Conservation (phyloP, 108 stramenopile species). For the Discostella stelligeroides region DNA sequence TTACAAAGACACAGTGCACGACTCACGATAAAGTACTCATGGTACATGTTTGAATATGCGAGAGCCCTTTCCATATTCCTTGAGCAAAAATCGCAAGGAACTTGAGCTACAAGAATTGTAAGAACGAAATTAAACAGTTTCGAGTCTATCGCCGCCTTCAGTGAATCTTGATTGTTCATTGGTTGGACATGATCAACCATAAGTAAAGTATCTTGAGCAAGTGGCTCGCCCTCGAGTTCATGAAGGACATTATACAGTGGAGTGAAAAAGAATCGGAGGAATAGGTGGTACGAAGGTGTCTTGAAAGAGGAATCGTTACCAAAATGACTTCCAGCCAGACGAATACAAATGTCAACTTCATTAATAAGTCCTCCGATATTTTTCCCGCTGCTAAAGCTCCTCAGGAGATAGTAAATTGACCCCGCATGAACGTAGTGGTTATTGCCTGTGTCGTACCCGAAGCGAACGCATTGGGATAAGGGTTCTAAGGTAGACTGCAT, state of each 20-base stretch:
- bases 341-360: conserved; percentile 11
- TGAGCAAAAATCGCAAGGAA: background rate
- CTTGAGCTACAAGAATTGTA: background rate
- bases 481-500: conserved; percentile 16
- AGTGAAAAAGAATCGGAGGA: conserved; percentile 9
- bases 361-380: conserved; percentile 1
- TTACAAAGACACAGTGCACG: too few species aligned
- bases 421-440: background rate
- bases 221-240: background rate
- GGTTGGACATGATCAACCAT: background rate
- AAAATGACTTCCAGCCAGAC: conserved; percentile 4
- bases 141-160: background rate
- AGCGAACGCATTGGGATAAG: conserved; percentile 4
- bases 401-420: background rate
- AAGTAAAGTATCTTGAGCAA: background rate
- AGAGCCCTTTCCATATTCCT: conserved; percentile 11
- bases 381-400: conserved; percentile 17
- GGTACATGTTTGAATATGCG: background rate
- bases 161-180: conserved; percentile 1
- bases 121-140: background rate
- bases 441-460: conserved; percentile 17
- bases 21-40: background rate
- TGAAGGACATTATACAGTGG: conserved; percentile 7
- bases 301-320: conserved; percentile 3
- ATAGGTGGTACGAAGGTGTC: background rate